phyloP scores from a whole-genome alignment of 139 green algal species.

The Picocystis salinarum region DNA sequence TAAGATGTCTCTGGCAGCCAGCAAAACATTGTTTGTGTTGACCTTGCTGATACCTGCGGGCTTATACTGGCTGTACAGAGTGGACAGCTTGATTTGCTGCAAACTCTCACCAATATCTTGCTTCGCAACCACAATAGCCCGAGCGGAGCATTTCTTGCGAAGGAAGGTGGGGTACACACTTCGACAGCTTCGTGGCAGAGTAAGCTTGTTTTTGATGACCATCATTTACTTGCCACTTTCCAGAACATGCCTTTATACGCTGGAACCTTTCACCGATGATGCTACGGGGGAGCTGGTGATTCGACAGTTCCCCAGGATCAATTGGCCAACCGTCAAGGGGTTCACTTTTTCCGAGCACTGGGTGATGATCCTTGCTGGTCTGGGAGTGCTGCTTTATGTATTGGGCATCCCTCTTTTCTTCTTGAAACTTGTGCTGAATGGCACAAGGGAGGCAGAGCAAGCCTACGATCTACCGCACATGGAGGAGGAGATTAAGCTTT shows the following conservation, averaged over 20 bases:
- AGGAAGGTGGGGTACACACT: no score
- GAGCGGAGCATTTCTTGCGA: no score
- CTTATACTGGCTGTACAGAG: no score
- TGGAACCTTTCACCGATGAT: neutral
- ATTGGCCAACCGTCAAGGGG: neutral
- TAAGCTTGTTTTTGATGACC: neutral
- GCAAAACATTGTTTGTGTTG: neutral
- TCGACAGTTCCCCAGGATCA: neutral
- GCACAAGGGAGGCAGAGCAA: no score
- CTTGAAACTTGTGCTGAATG: no score
- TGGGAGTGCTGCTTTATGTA: neutral
- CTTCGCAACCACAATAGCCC: no score
- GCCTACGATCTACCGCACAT: no score
- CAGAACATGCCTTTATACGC: neutral
- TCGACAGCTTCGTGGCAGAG: neutral
- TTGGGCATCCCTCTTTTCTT: slow-evolving; percentile 2
- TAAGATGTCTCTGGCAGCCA: neutral
- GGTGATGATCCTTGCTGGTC: neutral
- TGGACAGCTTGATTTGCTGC: no score
- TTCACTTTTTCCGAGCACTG: neutral
- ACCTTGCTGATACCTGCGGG: no score
- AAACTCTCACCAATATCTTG: no score
- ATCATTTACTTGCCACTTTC: neutral
- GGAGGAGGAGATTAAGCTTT: no score
- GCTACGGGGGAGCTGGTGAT: neutral